Base-by-base conservation (phyloP, 192 early-diverging fungal species). In the Umbelopsis sp. region DNA sequence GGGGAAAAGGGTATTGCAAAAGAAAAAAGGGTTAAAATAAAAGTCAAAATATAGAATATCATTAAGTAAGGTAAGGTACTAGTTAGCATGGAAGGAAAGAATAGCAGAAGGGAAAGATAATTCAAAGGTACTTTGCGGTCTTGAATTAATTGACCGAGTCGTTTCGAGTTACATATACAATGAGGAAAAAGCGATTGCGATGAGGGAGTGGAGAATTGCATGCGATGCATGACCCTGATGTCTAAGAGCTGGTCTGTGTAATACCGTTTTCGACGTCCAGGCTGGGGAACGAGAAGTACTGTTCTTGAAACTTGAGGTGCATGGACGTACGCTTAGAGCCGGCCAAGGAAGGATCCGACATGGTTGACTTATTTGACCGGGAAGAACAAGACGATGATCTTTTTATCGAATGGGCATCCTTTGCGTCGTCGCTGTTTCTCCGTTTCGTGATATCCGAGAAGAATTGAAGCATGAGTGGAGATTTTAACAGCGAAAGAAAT, bases 401-500 rank as follows among this genome's bases (percentile, higher is more conserved):
- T 35, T 61, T 61, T 61, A 61, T 61, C 5, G 55, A 61, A 61
- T 61, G 11, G 25, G 33, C 18, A 25, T 61, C 55, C 27, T 61
- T 61, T 61, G 55, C 25, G 16, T 61, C 55, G 7, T 61, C 55
- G 30, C 55, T 61, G 25, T 61, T 61, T 61, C 55, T 27, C 35
- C 55, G 25, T 61, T 61, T 61, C 55, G 55, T 61, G 13, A 61
- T 61, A 61, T 61, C 55, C 7, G 55, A 61, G 25, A 61, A 61
- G 30, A 61, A 61, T 61, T 61, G 55, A 22, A 61, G 55, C 55
- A 61, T 61, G 27, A 18, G 55, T 35, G 48, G 6, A 21, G 20
- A 49, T 10, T 5, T 5, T 4, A 16, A 49, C 9, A 49, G 48
- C 48, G 20, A 49, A 49, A 49, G 48, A 49, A 20, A 49, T 6